phyloP scores from a whole-genome alignment of 768 basidiomycete species.

The Amyloporia xantha region DNA sequence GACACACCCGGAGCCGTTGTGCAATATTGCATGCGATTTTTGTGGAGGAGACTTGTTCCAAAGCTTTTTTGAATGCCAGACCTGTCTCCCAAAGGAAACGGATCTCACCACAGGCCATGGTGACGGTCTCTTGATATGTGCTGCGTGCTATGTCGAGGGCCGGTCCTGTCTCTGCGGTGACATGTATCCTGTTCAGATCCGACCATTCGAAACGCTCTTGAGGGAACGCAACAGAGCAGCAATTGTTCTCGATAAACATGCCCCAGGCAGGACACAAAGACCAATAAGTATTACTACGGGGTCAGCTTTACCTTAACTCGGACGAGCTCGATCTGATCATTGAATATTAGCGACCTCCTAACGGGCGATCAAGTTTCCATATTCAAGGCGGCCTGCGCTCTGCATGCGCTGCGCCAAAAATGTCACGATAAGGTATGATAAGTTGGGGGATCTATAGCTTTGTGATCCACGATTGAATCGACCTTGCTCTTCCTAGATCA shows the following conservation, averaged over 20 bases:
- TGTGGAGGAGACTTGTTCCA: conserved; percentile 80
- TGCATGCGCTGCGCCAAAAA: conserved; percentile 4
- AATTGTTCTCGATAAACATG: too few species aligned
- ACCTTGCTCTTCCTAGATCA: not conserved
- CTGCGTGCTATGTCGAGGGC: conserved; percentile 73
- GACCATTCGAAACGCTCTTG: conserved; percentile 41
- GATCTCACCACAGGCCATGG: conserved; percentile 20
- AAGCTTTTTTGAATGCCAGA: conserved; percentile 66
- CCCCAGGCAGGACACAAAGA: too few species aligned
- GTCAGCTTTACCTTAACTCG: too few species aligned
- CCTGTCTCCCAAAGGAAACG: conserved; percentile 28
- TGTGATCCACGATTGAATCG: too few species aligned
- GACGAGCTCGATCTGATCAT: too few species aligned
- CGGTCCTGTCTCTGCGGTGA: conserved; percentile 56
- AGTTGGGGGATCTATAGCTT: too few species aligned
- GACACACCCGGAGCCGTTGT: conserved; percentile 9
- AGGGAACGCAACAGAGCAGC: conserved; percentile 35
- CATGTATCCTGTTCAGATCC: conserved; percentile 59
- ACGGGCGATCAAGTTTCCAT: not conserved
- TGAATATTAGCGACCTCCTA: too few species aligned
- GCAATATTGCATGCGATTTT: conserved; percentile 57
- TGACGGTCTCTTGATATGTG: conserved; percentile 51
- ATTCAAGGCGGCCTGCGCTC: conserved; percentile 19
- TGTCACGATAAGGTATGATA: not conserved
- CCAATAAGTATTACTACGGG: too few species aligned